Conservation (phyloP, 192 early-diverging fungal genomes). For the Chytriomyces hyalinus region DNA sequence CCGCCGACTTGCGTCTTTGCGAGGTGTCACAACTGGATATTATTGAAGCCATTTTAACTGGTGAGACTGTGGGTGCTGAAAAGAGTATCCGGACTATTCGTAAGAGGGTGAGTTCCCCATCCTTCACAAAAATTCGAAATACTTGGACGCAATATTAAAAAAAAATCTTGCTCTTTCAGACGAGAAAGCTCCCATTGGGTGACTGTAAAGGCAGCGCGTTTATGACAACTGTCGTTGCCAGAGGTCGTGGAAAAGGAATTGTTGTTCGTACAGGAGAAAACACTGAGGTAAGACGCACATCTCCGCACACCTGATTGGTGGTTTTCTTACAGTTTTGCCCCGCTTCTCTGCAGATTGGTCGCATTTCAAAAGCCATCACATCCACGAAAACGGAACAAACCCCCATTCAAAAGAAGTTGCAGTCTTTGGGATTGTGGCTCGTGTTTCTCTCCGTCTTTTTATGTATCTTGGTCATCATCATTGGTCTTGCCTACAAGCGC, state of each 20-base stretch:
- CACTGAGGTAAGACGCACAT: conserved; percentile 66
- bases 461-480: conserved; percentile 82
- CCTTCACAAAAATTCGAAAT: not conserved
- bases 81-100: conserved; percentile 74
- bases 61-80: conserved; percentile 83
- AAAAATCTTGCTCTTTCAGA: conserved; percentile 39
- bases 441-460: conserved; percentile 82
- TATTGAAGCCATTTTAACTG: conserved; percentile 91
- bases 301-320: not conserved
- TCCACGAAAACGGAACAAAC: conserved; percentile 53
- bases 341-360: conserved; percentile 68
- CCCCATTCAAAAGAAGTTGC: conserved; percentile 66
- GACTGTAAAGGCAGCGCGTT: conserved; percentile 97
- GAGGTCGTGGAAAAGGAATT: conserved; percentile 89
- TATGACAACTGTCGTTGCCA: conserved; percentile 91
- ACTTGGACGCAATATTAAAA: not conserved
- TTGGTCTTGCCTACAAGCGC: conserved; percentile 75
- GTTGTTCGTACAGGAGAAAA: conserved; percentile 85
- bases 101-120: conserved; percentile 55
- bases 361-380: conserved; percentile 86
- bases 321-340: conserved; percentile 1
- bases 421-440: conserved; percentile 80
- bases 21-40: conserved; percentile 88
- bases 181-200: conserved; percentile 75
- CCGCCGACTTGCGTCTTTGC: conserved; percentile 86